These are phyloP conservation scores for Miscanthus lutarioriparius DNA, from an alignment of 176 grass and related monocot species.

Conservation along the genomic window DNA sequence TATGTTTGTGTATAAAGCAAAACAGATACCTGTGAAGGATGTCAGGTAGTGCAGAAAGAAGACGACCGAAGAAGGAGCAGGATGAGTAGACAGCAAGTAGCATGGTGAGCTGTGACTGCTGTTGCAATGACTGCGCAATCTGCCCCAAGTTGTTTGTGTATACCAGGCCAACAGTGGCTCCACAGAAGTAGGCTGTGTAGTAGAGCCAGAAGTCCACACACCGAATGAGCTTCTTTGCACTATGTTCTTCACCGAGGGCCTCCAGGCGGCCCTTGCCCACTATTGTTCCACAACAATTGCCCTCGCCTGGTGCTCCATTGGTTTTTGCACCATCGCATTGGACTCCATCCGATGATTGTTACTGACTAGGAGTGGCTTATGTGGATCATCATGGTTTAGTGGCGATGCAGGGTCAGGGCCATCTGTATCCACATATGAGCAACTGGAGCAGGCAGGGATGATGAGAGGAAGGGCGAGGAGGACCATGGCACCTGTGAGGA, in stretches of 20 bases:
- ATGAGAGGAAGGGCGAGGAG: constrained; percentile 70
- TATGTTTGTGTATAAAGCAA: neutral
- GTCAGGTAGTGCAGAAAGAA: constrained; percentile 77
- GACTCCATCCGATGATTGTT: neutral
- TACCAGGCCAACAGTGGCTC: constrained; percentile 78
- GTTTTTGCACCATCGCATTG: neutral
- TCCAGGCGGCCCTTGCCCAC: constrained; percentile 41
- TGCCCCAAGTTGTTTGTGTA: constrained; percentile 99
- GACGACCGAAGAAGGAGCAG: constrained; percentile 85
- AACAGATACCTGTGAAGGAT: constrained; percentile 59
- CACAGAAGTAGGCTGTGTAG: constrained; percentile 83
- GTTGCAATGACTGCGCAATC: constrained; percentile 71
- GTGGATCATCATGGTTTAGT: constrained; percentile 30
- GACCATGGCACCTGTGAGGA: constrained; percentile 71
- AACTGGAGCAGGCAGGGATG: constrained; percentile 55
- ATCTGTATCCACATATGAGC: constrained; percentile 20
- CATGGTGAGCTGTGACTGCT: constrained; percentile 62
- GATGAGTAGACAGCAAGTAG: constrained; percentile 84
- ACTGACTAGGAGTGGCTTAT: constrained; percentile 32
- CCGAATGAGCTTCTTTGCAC: constrained; percentile 58
- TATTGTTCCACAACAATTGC: constrained; percentile 34
- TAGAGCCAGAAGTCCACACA: constrained; percentile 91
- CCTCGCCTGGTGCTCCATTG: constrained; percentile 20
- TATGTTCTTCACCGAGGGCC: constrained; percentile 73
- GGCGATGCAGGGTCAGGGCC: constrained; percentile 13